Evolutionary conservation across 257 asterid species (phyloP), one percentile per base, ranked within the genome.

Genomic region (Jaltomata sinuosa): DNA sequence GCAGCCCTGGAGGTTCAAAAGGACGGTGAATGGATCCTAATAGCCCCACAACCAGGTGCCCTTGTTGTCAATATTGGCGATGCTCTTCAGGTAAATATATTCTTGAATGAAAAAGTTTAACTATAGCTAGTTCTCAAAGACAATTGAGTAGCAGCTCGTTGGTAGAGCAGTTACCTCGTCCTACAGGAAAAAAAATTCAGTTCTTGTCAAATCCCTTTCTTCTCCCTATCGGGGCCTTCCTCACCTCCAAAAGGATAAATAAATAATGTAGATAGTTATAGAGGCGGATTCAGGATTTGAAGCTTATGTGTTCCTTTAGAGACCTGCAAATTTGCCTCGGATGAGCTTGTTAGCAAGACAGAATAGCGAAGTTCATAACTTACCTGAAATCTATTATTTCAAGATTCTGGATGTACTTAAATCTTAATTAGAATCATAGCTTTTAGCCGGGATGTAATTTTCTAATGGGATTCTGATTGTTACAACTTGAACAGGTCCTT

Each of bases 1-100:
- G 93, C 93, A 78, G 93, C 93, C 6, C 89, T 92, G 0, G 92
- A 91, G 85, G 92, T 91, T 77, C 55, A 68, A 11, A 87, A 85
- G 80, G 80, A 90, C n/a, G 91, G 87, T 1, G 64, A 87, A 53
- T 90, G 93, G 93, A 82, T 88, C 83, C 91, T 89, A 2, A 81
- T 88, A 10, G 52, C 82, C 47, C 92, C 92, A 3, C 77, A 85
- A 55, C 85, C 34, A 29, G 91, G 87, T 53, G 86, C 89, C 18
- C 57, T 93, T 2, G 91, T 92, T 27, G 90, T 89, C 90, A 90
- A 90, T 72, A 12, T 89, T 0, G 84, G 91, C 1, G 94, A 91
- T 83, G 71, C 62, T 67, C 81, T 93, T 83, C 93, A 90, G 92
- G 94, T 79, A 78, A 74, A 15, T 74, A 18, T 27, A 29, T 64